Conservation (phyloP, 441 rosid genomes). For the Biscutella laevigata region DNA sequence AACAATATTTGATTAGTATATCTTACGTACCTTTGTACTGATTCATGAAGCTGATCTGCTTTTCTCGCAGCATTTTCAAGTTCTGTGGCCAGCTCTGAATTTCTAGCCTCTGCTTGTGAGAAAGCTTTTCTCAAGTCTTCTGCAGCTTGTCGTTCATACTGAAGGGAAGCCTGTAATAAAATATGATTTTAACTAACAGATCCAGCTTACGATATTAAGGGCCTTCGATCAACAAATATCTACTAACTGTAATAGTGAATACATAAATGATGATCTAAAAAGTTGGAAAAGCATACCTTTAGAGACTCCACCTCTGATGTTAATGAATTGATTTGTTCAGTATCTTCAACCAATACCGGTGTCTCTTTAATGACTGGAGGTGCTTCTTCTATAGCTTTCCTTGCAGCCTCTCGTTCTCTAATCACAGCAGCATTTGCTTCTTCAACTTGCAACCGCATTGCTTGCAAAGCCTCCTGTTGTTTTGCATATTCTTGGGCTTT, state of each 20-base stretch:
- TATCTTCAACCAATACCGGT: slow-evolving; percentile 62
- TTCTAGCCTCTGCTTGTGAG: slow-evolving; percentile 56
- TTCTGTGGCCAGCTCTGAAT: slow-evolving; percentile 62
- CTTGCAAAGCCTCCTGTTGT: slow-evolving; percentile 54
- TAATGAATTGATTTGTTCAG: slow-evolving; percentile 54
- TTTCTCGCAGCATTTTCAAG: slow-evolving; percentile 67
- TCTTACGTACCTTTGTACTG: slow-evolving; percentile 77
- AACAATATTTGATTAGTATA: background rate
- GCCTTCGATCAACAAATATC: background rate
- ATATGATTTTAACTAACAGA: background rate
- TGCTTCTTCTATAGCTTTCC: slow-evolving; percentile 72
- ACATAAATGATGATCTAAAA: background rate
- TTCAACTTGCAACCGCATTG: slow-evolving; percentile 51
- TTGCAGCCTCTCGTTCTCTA: slow-evolving; percentile 68
- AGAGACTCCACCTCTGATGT: slow-evolving; percentile 52
- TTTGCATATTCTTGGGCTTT: slow-evolving; percentile 63
- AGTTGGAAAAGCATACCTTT: slow-evolving; percentile 33
- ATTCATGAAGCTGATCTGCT: slow-evolving; percentile 93
- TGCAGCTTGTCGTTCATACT: slow-evolving; percentile 55
- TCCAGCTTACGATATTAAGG: background rate
- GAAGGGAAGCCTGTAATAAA: slow-evolving; percentile 53
- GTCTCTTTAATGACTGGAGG: slow-evolving; percentile 74
- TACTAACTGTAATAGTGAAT: background rate
- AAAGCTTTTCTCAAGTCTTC: slow-evolving; percentile 61
- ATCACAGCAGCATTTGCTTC: slow-evolving; percentile 54